phyloP scores from a whole-genome alignment of 2,329 filamentous ascomycete genomes.

The Pseudopithomyces maydicus region DNA sequence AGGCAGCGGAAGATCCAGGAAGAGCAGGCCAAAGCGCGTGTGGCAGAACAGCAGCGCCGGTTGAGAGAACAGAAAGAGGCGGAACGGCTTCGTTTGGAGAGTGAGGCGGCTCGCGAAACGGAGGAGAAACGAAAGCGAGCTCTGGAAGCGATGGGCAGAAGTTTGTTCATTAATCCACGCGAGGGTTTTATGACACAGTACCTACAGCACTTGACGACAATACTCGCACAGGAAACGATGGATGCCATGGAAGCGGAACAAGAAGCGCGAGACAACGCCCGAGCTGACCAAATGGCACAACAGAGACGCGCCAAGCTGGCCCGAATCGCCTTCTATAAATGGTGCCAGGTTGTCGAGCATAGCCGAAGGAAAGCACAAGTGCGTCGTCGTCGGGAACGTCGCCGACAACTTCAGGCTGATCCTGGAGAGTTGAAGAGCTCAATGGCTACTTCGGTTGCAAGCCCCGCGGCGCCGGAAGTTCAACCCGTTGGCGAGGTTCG shows the following conservation, averaged over 20 bases:
- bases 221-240: constrained; percentile 40
- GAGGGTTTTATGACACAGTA: constrained; percentile 53
- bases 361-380: constrained; percentile 28
- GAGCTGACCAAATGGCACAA: constrained; percentile 25
- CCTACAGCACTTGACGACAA: constrained; percentile 46
- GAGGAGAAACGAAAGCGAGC: constrained; percentile 23
- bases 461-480: background rate
- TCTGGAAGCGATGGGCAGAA: constrained; percentile 41
- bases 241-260: constrained; percentile 41
- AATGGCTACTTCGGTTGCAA: background rate
- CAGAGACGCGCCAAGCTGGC: constrained; percentile 21
- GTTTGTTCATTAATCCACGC: constrained; percentile 44
- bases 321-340: constrained; percentile 26
- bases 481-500: background rate
- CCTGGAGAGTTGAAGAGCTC: background rate
- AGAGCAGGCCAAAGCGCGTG: constrained; percentile 12
- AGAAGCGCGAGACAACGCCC: constrained; percentile 29
- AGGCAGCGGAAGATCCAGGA: constrained; percentile 20
- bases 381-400: constrained; percentile 29
- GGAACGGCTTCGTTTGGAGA: constrained; percentile 2
- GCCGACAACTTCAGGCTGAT: constrained; percentile 24
- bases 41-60: constrained; percentile 22
- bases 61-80: constrained; percentile 14
- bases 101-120: constrained; percentile 5
- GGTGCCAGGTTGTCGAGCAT: constrained; percentile 29